Evolutionary conservation across 768 basidiomycete species (phyloP).

Genomic region (Termitomyces sp.): DNA sequence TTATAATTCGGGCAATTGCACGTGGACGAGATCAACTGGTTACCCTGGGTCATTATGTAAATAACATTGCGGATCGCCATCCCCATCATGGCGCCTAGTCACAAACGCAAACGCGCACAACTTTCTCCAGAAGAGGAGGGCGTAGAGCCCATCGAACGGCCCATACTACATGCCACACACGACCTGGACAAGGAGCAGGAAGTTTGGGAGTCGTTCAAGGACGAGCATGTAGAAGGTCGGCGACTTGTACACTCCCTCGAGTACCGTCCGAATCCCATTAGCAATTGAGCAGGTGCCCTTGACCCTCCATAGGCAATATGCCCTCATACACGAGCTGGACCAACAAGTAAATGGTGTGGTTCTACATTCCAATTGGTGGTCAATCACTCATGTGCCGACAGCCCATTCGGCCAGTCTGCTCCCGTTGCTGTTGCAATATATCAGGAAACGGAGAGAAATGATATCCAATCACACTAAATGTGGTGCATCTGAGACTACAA

Average conservation of each 20-base stretch:
- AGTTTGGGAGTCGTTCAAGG: conserved; percentile 73
- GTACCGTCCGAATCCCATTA: conserved; percentile 25
- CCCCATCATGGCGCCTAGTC: conserved; percentile 23
- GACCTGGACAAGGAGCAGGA: conserved; percentile 53
- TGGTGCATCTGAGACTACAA: neutral
- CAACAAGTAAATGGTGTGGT: conserved; percentile 55
- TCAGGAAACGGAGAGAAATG: conserved; percentile 26
- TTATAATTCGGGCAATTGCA: neutral
- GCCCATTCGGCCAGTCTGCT: conserved; percentile 41
- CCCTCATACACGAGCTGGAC: conserved; percentile 72
- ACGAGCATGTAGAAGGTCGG: conserved; percentile 78
- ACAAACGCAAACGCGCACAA: conserved; percentile 51
- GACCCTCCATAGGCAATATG: conserved; percentile 68
- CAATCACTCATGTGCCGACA: conserved; percentile 19
- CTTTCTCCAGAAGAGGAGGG: conserved; percentile 31
- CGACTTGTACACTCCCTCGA: neutral
- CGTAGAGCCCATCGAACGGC: conserved; percentile 22
- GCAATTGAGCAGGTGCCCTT: conserved; percentile 80
- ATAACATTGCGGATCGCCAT: neutral
- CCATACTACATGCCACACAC: conserved; percentile 15
- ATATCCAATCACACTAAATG: neutral
- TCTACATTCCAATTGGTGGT: conserved; percentile 10
- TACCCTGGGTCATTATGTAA: neutral
- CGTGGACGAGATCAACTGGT: conserved; percentile 1
- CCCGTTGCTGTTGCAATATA: conserved; percentile 48